Percentiles rank a stretch among this genome's conserved stretches.
Conservation (phyloP, 2,329 filamentous ascomycete genomes). For the Alternaria ventricosa region DNA sequence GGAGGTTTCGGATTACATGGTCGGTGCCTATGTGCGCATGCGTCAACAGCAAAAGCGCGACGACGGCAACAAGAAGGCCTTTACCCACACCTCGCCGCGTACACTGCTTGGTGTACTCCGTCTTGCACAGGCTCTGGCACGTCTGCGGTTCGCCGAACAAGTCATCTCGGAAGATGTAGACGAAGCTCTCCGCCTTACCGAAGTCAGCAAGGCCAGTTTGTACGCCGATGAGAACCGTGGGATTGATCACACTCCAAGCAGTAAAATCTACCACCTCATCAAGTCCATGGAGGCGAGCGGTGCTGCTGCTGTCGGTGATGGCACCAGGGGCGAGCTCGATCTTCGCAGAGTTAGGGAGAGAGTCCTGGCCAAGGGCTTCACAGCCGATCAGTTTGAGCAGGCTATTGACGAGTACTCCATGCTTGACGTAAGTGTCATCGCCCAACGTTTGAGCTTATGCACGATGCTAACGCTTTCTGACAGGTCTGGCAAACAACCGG, state of each 20-base stretch:
- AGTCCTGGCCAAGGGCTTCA: conserved; percentile 95
- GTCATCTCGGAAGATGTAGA: conserved; percentile 94
- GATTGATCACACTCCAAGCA: conserved; percentile 79
- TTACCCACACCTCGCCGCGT: conserved; percentile 91
- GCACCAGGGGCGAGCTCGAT: conserved; percentile 75
- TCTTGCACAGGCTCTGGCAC: conserved; percentile 90
- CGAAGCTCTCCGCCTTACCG: conserved; percentile 87
- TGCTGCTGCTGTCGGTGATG: conserved; percentile 78
- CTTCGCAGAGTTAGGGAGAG: conserved; percentile 88
- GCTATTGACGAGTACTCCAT: conserved; percentile 88
- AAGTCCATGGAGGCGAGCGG: conserved; percentile 85
- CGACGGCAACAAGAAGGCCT: conserved; percentile 89
- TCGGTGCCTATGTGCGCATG: conserved; percentile 94
- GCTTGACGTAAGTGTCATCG: conserved; percentile 74
- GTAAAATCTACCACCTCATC: conserved; percentile 94
- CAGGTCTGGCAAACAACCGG: conserved; percentile 64
- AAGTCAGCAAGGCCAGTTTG: conserved; percentile 91
- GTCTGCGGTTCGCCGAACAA: conserved; percentile 83
- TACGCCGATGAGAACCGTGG: conserved; percentile 68
- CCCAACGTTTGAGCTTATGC: background rate
- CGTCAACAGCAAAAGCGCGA: conserved; percentile 90
- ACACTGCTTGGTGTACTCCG: conserved; percentile 92
- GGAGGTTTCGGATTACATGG: conserved; percentile 91
- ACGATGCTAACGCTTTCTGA: conserved; percentile 36
- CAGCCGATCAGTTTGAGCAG: conserved; percentile 85